Percentiles rank a stretch among this genome's conserved stretches.
phyloP scores from a whole-genome alignment of 2,329 filamentous ascomycete genomes.

The Stagonosporopsis vannaccii region DNA sequence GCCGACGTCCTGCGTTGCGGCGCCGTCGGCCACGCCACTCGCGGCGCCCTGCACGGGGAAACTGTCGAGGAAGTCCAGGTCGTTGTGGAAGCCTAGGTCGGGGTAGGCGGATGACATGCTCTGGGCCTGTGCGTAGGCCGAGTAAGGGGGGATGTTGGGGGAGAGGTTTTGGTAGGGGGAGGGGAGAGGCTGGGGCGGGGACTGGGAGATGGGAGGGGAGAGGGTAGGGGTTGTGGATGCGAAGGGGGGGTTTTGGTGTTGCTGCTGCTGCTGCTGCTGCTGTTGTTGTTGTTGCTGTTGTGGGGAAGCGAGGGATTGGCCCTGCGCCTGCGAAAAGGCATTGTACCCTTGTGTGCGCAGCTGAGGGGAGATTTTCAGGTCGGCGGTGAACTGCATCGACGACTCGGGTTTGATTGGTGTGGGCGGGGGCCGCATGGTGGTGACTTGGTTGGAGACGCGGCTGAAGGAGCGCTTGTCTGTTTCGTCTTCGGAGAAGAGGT shows the following conservation, averaged over 20 bases:
- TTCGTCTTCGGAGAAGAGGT: conserved; percentile 50
- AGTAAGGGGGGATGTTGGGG: conserved; percentile 42
- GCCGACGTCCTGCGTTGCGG: conserved; percentile 67
- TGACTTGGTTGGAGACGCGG: conserved; percentile 47
- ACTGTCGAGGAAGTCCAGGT: conserved; percentile 64
- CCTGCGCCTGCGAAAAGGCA: conserved; percentile 22
- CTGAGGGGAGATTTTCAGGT: conserved; percentile 47
- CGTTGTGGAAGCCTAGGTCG: conserved; percentile 50
- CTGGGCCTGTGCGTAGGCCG: conserved; percentile 40
- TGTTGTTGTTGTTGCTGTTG: conserved; percentile 23
- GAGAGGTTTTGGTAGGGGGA: conserved; percentile 30
- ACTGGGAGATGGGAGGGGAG: conserved; percentile 30
- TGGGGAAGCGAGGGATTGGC: conserved; percentile 22
- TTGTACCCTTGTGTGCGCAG: conserved; percentile 36
- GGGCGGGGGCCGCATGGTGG: conserved; percentile 42
- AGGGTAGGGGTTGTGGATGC: conserved; percentile 29
- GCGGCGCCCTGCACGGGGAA: conserved; percentile 48
- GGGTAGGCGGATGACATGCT: conserved; percentile 39
- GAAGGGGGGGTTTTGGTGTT: conserved; percentile 27
- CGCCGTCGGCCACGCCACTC: conserved; percentile 48
- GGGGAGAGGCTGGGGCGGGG: conserved; percentile 19
- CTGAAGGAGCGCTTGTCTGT: conserved; percentile 50
- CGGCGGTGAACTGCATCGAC: conserved; percentile 32
- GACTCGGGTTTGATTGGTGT: conserved; percentile 37
- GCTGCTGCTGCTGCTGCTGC: conserved; percentile 20